Percentiles rank a stretch among this genome's conserved stretches.
phyloP scores from a whole-genome alignment of 2,329 filamentous ascomycete species.

The Fusarium veterinarium region DNA sequence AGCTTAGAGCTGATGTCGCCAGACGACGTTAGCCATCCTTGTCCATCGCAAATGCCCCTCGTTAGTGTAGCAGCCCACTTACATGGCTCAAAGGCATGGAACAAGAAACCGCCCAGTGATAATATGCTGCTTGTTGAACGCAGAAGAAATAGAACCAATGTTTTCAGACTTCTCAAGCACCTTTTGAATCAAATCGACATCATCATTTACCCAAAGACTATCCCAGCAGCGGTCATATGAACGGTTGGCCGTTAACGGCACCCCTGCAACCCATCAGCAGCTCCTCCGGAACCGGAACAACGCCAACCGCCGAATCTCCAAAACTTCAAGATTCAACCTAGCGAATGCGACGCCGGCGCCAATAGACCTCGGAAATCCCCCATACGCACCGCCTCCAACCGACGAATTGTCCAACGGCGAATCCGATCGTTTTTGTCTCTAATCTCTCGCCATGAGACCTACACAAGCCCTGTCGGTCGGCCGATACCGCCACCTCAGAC shows the following conservation, averaged over 20 bases:
- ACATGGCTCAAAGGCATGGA: conserved; percentile 28
- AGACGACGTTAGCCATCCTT: conserved; percentile 41
- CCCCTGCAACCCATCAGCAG: conserved; percentile 32
- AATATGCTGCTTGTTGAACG: background rate
- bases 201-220: background rate
- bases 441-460: conserved; percentile 67
- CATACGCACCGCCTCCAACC: conserved; percentile 6
- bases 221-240: background rate
- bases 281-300: conserved; percentile 49
- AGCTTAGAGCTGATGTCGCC: conserved; percentile 37
- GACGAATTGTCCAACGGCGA: conserved; percentile 1
- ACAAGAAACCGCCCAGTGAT: background rate
- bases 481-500: conserved; percentile 77
- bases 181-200: background rate
- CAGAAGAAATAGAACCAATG: background rate
- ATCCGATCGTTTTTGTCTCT: background rate
- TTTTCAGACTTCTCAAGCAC: background rate
- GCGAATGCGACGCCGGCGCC: conserved; percentile 3
- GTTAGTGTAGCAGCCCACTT: conserved; percentile 42
- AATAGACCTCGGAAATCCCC: conserved; percentile 19
- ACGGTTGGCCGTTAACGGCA: conserved; percentile 10
- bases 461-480: conserved; percentile 74
- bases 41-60: conserved; percentile 43
- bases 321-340: conserved; percentile 39
- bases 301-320: conserved; percentile 29